These are phyloP conservation scores for Hemileccinum rubropunctum DNA, from an alignment of 768 basidiomycete species.

Conservation along the genomic window DNA sequence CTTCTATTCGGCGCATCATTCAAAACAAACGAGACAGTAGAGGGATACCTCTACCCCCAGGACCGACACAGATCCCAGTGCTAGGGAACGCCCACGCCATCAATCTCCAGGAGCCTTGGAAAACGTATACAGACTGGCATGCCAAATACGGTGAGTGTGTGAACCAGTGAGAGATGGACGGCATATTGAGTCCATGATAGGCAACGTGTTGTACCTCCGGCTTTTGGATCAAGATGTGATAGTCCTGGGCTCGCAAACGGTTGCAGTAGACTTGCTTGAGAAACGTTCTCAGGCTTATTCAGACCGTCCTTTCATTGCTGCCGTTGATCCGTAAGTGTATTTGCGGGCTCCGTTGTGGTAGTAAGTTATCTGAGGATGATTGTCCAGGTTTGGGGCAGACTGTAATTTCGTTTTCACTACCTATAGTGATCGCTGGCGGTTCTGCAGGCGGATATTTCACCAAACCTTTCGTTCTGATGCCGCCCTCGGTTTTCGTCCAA, in stretches of 20 bases:
- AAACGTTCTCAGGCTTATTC: slow-evolving; percentile 45
- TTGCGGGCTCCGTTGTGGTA: background rate
- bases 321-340: slow-evolving; percentile 3
- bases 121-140: slow-evolving; percentile 6
- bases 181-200: slow-evolving; percentile 15
- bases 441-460: slow-evolving; percentile 10
- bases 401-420: slow-evolving; percentile 1
- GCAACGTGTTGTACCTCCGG: slow-evolving; percentile 44
- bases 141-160: slow-evolving; percentile 1
- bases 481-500: slow-evolving; percentile 1
- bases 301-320: slow-evolving; percentile 39
- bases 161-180: background rate
- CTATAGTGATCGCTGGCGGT: slow-evolving; percentile 12
- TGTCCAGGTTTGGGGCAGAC: slow-evolving; percentile 2
- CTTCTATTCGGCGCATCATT: background rate
- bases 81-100: slow-evolving; percentile 2
- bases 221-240: slow-evolving; percentile 43
- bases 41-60: slow-evolving; percentile 4
- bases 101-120: slow-evolving; percentile 5
- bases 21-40: background rate
- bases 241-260: slow-evolving; percentile 42
- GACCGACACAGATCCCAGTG: slow-evolving; percentile 2
- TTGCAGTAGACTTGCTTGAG: slow-evolving; percentile 45
- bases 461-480: slow-evolving; percentile 9
- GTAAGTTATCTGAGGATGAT: background rate